Percentiles rank a stretch among this genome's conserved stretches.
Conservation (phyloP, 2,329 filamentous ascomycete genomes). For the Decorospora gaudefroyi region DNA sequence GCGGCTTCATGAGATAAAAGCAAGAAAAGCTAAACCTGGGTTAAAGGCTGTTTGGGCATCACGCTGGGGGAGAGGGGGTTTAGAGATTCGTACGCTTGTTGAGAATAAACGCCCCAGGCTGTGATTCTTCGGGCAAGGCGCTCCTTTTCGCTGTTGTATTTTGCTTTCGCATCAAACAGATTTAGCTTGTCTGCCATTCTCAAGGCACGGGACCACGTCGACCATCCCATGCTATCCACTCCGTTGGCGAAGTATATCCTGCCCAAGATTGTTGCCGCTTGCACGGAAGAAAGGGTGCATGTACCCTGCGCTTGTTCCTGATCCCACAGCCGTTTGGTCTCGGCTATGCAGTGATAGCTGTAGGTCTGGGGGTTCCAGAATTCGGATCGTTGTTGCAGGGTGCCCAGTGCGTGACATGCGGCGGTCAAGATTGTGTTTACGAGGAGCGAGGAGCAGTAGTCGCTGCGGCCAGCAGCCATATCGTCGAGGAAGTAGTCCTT, state of each 20-base stretch:
- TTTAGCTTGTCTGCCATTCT: constrained; percentile 3
- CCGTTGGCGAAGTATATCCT: constrained; percentile 7
- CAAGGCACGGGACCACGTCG: constrained; percentile 3
- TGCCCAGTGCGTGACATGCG: constrained; percentile 8
- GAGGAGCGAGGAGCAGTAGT: constrained; percentile 16
- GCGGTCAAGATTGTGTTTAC: constrained; percentile 13
- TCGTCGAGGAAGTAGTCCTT: constrained; percentile 21
- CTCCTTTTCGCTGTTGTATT: not conserved
- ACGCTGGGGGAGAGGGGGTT: not conserved
- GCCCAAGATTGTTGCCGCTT: constrained; percentile 9
- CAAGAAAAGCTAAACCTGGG: constrained; percentile 4
- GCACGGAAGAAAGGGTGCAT: constrained; percentile 1
- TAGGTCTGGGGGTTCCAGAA: constrained; percentile 11
- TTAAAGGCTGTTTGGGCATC: not conserved
- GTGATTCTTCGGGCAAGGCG: constrained; percentile 6
- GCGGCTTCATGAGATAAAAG: constrained; percentile 4
- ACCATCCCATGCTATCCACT: constrained; percentile 9
- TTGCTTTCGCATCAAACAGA: not conserved
- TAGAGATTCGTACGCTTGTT: constrained; percentile 8
- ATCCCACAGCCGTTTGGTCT: constrained; percentile 7
- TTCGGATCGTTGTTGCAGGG: constrained; percentile 4
- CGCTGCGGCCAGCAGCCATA: constrained; percentile 5
- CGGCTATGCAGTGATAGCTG: constrained; percentile 6
- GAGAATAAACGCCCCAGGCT: constrained; percentile 9
- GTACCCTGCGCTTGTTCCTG: not conserved